Conservation (phyloP, 768 basidiomycete species). For the Agrocybe pediades region DNA sequence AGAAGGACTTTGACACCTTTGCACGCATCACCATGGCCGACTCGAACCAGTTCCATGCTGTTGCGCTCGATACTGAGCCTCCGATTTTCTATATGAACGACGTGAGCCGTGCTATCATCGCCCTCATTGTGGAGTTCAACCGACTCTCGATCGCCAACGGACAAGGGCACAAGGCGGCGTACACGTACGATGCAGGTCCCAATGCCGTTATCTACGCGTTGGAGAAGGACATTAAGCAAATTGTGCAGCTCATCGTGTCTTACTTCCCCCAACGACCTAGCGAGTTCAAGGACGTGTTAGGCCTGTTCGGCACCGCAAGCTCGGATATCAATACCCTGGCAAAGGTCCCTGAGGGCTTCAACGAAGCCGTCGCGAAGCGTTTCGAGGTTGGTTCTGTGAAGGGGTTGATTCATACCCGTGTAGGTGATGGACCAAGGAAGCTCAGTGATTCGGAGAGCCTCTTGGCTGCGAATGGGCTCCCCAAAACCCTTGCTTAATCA, state of each 20-base stretch:
- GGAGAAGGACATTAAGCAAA: slow-evolving; percentile 73
- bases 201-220: slow-evolving; percentile 97
- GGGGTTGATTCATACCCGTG: slow-evolving; percentile 86
- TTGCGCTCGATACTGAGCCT: slow-evolving; percentile 93
- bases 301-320: slow-evolving; percentile 48
- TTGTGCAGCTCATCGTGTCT: slow-evolving; percentile 71
- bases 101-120: slow-evolving; percentile 90
- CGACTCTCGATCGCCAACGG: slow-evolving; percentile 62
- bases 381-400: slow-evolving; percentile 82
- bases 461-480: slow-evolving; percentile 69
- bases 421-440: slow-evolving; percentile 88
- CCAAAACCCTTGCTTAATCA: slow-evolving; percentile 53
- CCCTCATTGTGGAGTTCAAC: slow-evolving; percentile 91
- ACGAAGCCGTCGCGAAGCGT: slow-evolving; percentile 71
- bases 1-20: slow-evolving; percentile 84
- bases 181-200: slow-evolving; percentile 99
- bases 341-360: slow-evolving; percentile 70
- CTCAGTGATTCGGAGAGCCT: slow-evolving; percentile 64
- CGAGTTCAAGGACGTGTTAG: slow-evolving; percentile 76
- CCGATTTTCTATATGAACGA: slow-evolving; percentile 99
- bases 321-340: slow-evolving; percentile 44
- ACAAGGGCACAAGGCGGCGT: slow-evolving; percentile 79
- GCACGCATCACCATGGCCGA: slow-evolving; percentile 95
- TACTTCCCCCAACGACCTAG: slow-evolving; percentile 86
- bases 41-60: slow-evolving; percentile 98